Conservation (phyloP, 2,329 filamentous ascomycete species). For the Epicoccum sorghinum region DNA sequence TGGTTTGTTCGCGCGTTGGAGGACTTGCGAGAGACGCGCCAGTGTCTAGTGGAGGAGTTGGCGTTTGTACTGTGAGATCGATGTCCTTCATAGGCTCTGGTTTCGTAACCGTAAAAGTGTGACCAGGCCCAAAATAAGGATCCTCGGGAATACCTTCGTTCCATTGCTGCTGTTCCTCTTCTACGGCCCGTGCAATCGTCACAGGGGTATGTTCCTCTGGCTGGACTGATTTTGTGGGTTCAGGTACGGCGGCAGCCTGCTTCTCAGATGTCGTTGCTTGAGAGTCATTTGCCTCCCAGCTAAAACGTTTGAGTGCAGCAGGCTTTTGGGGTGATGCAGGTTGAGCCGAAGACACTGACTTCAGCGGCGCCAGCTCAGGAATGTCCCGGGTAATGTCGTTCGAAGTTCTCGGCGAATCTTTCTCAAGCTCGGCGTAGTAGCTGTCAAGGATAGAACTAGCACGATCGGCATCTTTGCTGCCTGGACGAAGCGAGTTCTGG, state of each 20-base stretch:
- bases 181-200: constrained; percentile 20
- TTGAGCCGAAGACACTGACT: constrained; percentile 16
- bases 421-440: constrained; percentile 63
- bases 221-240: constrained; percentile 18
- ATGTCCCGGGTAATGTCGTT: constrained; percentile 19
- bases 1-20: constrained; percentile 29
- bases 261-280: constrained; percentile 17
- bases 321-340: constrained; percentile 24
- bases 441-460: constrained; percentile 69
- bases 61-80: constrained; percentile 19
- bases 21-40: constrained; percentile 22
- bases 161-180: constrained; percentile 25
- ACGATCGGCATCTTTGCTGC: constrained; percentile 42
- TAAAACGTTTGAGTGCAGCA: constrained; percentile 36
- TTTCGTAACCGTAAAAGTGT: constrained; percentile 30
- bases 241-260: constrained; percentile 16
- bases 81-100: constrained; percentile 28
- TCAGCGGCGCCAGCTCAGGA: constrained; percentile 13
- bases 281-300: constrained; percentile 38
- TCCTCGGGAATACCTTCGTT: constrained; percentile 28
- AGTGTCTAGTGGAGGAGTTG: constrained; percentile 25
- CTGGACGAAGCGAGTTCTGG: constrained; percentile 34
- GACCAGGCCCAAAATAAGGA: constrained; percentile 36
- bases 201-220: constrained; percentile 17
- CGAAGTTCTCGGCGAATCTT: constrained; percentile 44